Base-by-base conservation (phyloP, 75 land plant genomes). In the Larix kaempferi region DNA sequence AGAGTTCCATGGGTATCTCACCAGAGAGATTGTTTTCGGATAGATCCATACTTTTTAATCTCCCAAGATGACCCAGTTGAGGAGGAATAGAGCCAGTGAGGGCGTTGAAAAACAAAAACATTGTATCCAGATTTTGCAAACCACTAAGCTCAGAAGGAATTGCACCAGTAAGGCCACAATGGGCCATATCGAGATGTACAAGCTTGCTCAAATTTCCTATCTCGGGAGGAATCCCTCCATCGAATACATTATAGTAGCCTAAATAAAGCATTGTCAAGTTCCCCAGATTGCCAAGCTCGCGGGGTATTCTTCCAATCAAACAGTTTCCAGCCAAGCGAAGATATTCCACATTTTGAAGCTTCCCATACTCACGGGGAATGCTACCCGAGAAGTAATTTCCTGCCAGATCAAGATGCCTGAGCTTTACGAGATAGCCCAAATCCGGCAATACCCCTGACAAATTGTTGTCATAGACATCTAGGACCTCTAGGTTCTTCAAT, bases 351-450 rank as follows among this genome's bases (percentile, higher is more conserved):
- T 29, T 80, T 3, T 16, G 23, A 63, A 94, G 26, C 3, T 35
- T 59, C 0, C 92, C 96, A 54, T 94, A 94, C 57, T 78, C 84
- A 2, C 59, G 25, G 3, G 96, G 96, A 71, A 94, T 91, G 56
- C 55, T 64, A 6, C 96, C 98, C 1, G 56, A 75, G 74, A 94
- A 94, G 84, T 76, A 94, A 60, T 91, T 94, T 29, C 98, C 98
- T 6, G 91, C 93, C 7, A 94, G 78, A 58, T 93, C 87, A 44
- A 94, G 76, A 57, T 92, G 77, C 79, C 69, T 79, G 78, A 94
- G 84, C 14, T 82, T 88, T 75, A 66, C 55, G 71, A 90, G 78
- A 0, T 27, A 52, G 61, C 66, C 16, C 44, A 93, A 22, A 10
- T 87, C 91, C 6, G 94, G 96, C 17, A 93, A 78, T 3, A 80